Evolutionary conservation across 2,329 filamentous ascomycete species (phyloP).

Genomic region (Penicillium sp.): DNA sequence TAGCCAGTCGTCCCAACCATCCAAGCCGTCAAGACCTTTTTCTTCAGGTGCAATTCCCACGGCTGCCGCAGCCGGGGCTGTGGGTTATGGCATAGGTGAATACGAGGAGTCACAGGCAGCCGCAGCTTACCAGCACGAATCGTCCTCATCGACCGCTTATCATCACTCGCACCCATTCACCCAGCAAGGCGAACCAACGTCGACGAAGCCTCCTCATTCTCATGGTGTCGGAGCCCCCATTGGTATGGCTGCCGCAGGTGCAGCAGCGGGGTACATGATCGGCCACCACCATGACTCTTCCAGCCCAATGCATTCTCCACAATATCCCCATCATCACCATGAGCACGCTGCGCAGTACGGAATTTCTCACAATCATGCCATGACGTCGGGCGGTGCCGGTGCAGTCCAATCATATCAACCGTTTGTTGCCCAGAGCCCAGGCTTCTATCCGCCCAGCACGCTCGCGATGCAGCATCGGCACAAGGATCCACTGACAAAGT

Average conservation of each 20-base stretch:
- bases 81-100: slow-evolving; percentile 40
- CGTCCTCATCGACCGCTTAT: slow-evolving; percentile 11
- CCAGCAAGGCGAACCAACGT: slow-evolving; percentile 10
- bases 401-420: slow-evolving; percentile 31
- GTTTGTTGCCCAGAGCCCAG: slow-evolving; percentile 27
- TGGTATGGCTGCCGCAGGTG: slow-evolving; percentile 36
- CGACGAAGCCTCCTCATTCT: slow-evolving; percentile 25
- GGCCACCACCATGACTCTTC: slow-evolving; percentile 31
- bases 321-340: slow-evolving; percentile 31
- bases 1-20: slow-evolving; percentile 27
- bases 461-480: slow-evolving; percentile 49
- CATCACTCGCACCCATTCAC: slow-evolving; percentile 17
- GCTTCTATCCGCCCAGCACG: slow-evolving; percentile 29
- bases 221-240: slow-evolving; percentile 30
- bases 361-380: slow-evolving; percentile 32
- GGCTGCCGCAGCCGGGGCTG: slow-evolving; percentile 24
- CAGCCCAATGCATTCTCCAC: slow-evolving; percentile 22
- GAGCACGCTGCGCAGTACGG: slow-evolving; percentile 13
- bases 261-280: slow-evolving; percentile 39
- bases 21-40: slow-evolving; percentile 20
- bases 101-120: slow-evolving; percentile 13
- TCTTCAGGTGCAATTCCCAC: slow-evolving; percentile 26
- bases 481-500: slow-evolving; percentile 49
- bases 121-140: slow-evolving; percentile 7
- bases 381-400: slow-evolving; percentile 32